phyloP scores from a whole-genome alignment of 2,329 filamentous ascomycete genomes.

The Diplodia scrobiculata region DNA sequence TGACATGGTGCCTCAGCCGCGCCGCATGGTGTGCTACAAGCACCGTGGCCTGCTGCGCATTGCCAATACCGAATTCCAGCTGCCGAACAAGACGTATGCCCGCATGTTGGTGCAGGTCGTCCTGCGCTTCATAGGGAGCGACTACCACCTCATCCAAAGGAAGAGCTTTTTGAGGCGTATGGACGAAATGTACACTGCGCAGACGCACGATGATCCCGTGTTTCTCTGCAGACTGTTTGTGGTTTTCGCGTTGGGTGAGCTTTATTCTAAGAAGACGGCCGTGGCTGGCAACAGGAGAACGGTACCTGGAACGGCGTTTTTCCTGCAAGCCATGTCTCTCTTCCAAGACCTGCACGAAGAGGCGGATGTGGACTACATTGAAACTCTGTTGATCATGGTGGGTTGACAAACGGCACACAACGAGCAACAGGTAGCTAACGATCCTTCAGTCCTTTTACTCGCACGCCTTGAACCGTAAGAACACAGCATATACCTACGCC shows the following conservation, averaged over 20 bases:
- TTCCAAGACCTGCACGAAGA: conserved; percentile 32
- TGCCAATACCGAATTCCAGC: conserved; percentile 30
- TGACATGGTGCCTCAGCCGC: conserved; percentile 32
- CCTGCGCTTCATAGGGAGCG: conserved; percentile 32
- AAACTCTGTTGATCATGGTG: conserved; percentile 34
- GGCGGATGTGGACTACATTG: conserved; percentile 32
- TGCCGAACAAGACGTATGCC: conserved; percentile 36
- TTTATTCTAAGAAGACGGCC: conserved; percentile 29
- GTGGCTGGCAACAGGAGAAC: conserved; percentile 28
- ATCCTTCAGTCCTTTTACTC: conserved; percentile 33
- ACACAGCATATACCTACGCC: conserved; percentile 33
- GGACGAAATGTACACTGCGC: conserved; percentile 28
- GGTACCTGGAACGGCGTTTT: conserved; percentile 27
- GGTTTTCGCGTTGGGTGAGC: conserved; percentile 33
- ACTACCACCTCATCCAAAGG: conserved; percentile 28
- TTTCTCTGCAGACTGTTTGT: conserved; percentile 33
- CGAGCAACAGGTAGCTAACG: conserved; percentile 4
- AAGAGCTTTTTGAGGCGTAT: conserved; percentile 28
- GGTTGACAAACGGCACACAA: background rate
- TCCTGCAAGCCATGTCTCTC: conserved; percentile 32
- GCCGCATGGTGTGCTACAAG: conserved; percentile 30
- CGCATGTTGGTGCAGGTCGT: conserved; percentile 34
- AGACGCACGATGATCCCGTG: conserved; percentile 28
- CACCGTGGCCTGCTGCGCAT: conserved; percentile 28
- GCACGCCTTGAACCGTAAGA: conserved; percentile 33